phyloP scores from a whole-genome alignment of 1,284 basidiomycete genomes.

The Irpex lacteus region DNA sequence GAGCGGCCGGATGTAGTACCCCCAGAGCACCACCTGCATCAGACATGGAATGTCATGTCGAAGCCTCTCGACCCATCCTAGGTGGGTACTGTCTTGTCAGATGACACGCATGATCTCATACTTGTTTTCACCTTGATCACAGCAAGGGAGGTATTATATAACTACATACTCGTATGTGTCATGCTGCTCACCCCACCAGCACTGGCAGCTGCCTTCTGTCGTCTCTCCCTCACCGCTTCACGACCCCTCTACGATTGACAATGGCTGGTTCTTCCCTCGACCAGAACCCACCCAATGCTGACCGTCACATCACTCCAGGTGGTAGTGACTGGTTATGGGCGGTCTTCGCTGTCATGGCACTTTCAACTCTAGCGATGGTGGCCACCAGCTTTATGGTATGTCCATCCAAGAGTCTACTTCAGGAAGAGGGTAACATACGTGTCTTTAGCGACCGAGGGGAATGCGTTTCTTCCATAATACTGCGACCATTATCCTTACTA shows the following conservation, averaged over 20 bases:
- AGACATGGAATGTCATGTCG: too few relatives aligned
- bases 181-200: too few relatives aligned
- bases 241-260: background rate
- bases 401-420: background rate
- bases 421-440: background rate
- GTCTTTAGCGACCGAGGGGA: slow-evolving; percentile 34
- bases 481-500: slow-evolving; percentile 43
- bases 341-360: slow-evolving; percentile 47
- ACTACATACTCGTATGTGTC: too few relatives aligned
- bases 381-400: slow-evolving; percentile 37
- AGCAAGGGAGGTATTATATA: too few relatives aligned
- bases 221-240: too few relatives aligned
- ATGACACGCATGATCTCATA: too few relatives aligned
- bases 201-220: too few relatives aligned
- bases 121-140: too few relatives aligned
- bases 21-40: too few relatives aligned
- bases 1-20: too few relatives aligned
- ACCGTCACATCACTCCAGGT: slow-evolving; percentile 36
- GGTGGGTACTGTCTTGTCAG: too few relatives aligned
- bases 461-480: slow-evolving; percentile 48
- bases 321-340: slow-evolving; percentile 56
- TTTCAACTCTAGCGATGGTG: slow-evolving; percentile 37
- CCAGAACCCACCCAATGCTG: slow-evolving; percentile 38
- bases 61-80: too few relatives aligned
- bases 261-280: slow-evolving; percentile 24